Conservation (phyloP, 306 rosid genomes). For the Prinsepia uniflora region DNA sequence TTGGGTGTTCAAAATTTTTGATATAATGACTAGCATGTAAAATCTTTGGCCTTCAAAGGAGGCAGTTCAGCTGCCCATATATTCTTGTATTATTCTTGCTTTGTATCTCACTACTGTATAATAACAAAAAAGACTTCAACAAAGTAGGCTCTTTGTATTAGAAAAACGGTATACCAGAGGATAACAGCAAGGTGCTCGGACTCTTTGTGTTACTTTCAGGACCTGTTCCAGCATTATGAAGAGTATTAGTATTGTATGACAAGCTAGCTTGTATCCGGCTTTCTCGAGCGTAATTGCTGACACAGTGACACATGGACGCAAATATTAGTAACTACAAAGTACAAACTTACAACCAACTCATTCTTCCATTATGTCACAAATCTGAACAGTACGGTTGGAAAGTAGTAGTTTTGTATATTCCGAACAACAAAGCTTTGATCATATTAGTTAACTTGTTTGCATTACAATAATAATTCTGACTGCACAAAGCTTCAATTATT, state of each 20-base stretch:
- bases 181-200: too few relatives aligned
- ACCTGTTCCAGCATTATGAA: too few relatives aligned
- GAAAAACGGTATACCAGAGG: neutral
- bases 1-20: too few relatives aligned
- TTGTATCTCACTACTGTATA: neutral
- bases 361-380: conserved; percentile 5
- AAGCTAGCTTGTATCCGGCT: neutral
- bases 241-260: too few relatives aligned
- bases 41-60: neutral
- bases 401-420: neutral
- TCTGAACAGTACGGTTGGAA: neutral
- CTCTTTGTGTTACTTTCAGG: neutral
- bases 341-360: neutral
- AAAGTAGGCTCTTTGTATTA: neutral
- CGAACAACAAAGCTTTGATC: neutral
- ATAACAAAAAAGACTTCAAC: neutral
- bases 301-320: neutral
- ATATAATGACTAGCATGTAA: too few relatives aligned
- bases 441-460: neutral
- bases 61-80: conserved; percentile 13
- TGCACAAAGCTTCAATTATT: neutral
- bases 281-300: neutral
- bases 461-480: neutral
- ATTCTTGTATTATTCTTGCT: too few relatives aligned
- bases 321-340: neutral